Percentiles rank a stretch among this genome's conserved stretches.
phyloP scores from a whole-genome alignment of 2,329 filamentous ascomycete species.

The Zelopaecilomyces penicillatus region DNA sequence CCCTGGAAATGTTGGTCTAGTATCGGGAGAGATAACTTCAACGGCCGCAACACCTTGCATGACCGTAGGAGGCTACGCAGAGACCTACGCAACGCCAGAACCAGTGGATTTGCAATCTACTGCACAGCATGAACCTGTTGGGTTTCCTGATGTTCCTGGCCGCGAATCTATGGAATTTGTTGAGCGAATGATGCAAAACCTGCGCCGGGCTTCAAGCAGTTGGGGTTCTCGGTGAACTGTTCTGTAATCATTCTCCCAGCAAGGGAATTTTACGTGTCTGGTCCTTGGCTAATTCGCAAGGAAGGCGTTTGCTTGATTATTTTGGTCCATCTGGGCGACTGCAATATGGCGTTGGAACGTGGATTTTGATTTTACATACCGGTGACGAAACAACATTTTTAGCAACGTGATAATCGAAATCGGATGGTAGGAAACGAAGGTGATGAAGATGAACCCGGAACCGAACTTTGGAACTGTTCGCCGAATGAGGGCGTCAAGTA shows the following conservation, averaged over 20 bases:
- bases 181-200: slow-evolving; percentile 44
- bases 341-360: no score
- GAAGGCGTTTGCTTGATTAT: no score
- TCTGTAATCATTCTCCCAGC: neutral
- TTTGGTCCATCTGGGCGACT: no score
- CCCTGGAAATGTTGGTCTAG: neutral
- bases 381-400: no score
- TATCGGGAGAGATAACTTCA: neutral
- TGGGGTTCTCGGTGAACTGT: neutral
- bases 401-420: no score
- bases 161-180: slow-evolving; percentile 40
- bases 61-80: neutral
- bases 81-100: neutral
- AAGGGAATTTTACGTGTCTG: neutral
- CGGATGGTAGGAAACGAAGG: no score
- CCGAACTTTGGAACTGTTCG: no score
- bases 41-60: neutral
- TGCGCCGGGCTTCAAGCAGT: slow-evolving; percentile 32
- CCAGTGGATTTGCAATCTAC: neutral
- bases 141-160: slow-evolving; percentile 34
- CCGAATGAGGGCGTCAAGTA: no score
- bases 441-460: no score
- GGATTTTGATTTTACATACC: no score
- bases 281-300: no score
- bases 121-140: slow-evolving; percentile 15